Conservation (phyloP, 306 rosid species). For the Lagenaria siceraria region DNA sequence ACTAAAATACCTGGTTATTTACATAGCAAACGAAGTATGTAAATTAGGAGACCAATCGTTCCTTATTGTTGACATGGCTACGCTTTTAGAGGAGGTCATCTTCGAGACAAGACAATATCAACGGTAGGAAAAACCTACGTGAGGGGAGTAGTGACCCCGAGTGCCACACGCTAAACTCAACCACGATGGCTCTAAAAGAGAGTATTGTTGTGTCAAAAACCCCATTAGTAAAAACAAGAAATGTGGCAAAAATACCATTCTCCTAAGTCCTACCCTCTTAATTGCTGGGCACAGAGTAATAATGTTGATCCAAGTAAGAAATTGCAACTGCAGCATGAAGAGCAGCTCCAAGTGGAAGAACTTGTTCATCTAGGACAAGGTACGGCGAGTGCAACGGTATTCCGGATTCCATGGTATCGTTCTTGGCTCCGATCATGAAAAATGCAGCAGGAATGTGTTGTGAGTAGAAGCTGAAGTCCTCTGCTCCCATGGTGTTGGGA, state of each 20-base stretch:
- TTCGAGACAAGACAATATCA: no score
- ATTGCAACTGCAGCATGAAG: conserved; percentile 39
- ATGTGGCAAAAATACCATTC: neutral
- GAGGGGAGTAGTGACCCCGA: no score
- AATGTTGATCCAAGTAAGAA: conserved; percentile 22
- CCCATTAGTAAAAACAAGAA: neutral
- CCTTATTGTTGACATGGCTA: no score
- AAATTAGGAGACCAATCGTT: no score
- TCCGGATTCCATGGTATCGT: conserved; percentile 17
- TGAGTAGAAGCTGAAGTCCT: conserved; percentile 43
- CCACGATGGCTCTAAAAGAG: no score
- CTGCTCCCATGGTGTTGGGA: conserved; percentile 27
- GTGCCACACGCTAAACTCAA: no score
- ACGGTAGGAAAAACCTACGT: no score
- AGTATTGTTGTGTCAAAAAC: neutral
- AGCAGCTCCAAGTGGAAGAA: conserved; percentile 41
- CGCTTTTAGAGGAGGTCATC: no score
- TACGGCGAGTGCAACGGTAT: conserved; percentile 23
- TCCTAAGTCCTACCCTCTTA: neutral
- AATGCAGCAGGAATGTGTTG: conserved; percentile 21
- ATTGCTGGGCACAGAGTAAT: neutral
- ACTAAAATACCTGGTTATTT: no score
- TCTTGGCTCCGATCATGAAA: conserved; percentile 26
- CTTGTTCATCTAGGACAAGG: conserved; percentile 30
- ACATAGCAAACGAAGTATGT: no score